Evolutionary conservation across 129 eudicot genomes (phyloP).

Genomic region (Erigeron canadensis): DNA sequence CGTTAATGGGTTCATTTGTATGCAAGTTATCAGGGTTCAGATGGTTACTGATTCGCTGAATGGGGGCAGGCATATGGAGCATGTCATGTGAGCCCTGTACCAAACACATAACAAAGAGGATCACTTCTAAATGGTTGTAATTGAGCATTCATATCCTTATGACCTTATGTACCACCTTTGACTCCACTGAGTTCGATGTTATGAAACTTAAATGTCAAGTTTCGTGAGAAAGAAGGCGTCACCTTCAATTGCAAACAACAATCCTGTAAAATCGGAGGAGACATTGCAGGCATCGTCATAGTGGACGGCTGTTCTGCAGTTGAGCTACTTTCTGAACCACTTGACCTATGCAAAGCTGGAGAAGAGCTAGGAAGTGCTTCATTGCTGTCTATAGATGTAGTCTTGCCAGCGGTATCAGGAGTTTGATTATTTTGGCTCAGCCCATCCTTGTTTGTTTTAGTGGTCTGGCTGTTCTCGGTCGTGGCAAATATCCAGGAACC

Average conservation of each 20-base stretch:
- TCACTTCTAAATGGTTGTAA: neutral
- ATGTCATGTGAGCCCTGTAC: neutral
- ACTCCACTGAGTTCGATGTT: neutral
- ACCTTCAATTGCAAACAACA: neutral
- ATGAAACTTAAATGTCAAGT: neutral
- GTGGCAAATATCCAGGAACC: conserved; percentile 40
- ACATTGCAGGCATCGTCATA: neutral
- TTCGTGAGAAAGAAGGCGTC: neutral
- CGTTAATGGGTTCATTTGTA: neutral
- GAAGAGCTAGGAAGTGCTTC: neutral
- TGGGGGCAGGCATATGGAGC: neutral
- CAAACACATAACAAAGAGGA: neutral
- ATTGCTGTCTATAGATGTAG: neutral
- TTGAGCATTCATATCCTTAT: neutral
- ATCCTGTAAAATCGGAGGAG: neutral
- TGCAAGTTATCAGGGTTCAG: neutral
- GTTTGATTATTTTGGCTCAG: neutral
- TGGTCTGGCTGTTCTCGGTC: conserved; percentile 1
- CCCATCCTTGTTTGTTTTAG: neutral
- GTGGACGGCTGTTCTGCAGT: neutral
- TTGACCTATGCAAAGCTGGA: neutral
- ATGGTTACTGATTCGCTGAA: neutral
- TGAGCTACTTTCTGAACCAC: neutral
- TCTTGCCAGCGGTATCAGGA: neutral
- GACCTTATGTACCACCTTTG: neutral